Conservation (phyloP, 306 rosid genomes). For the Casuarina cunninghamiana region DNA sequence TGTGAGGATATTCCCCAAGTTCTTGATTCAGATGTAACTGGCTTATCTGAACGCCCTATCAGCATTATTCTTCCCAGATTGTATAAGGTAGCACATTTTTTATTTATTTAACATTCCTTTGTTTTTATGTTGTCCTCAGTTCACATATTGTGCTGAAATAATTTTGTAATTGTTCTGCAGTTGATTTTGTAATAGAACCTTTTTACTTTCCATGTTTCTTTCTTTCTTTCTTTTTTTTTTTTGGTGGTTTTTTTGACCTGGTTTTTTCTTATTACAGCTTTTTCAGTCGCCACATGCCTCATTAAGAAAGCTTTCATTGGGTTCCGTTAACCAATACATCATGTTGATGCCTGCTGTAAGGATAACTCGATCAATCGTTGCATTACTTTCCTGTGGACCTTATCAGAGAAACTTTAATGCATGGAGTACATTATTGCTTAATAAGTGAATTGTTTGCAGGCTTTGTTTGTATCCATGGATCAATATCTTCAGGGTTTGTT, state of each 20-base stretch:
- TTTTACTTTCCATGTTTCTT: conserved; percentile 10
- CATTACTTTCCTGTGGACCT: conserved; percentile 25
- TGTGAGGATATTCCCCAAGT: conserved; percentile 98
- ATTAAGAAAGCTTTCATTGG: conserved; percentile 82
- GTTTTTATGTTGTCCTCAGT: neutral
- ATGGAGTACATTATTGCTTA: conserved; percentile 24
- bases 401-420: conserved; percentile 5
- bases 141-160: neutral
- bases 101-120: neutral
- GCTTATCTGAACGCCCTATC: conserved; percentile 95
- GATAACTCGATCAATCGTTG: conserved; percentile 23
- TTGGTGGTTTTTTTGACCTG: conserved; percentile 14
- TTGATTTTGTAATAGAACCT: conserved; percentile 15
- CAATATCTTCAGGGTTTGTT: conserved; percentile 96
- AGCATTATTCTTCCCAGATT: conserved; percentile 83
- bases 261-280: conserved; percentile 48
- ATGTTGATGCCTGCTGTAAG: conserved; percentile 99
- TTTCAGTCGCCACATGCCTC: conserved; percentile 92
- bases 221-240: neutral
- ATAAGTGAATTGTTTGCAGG: conserved; percentile 46
- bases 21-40: conserved; percentile 90
- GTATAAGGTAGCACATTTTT: conserved; percentile 56
- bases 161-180: neutral
- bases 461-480: conserved; percentile 73
- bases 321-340: conserved; percentile 91